Conservation (phyloP, 2,329 filamentous ascomycete genomes). For the Microcyclosporella mali region DNA sequence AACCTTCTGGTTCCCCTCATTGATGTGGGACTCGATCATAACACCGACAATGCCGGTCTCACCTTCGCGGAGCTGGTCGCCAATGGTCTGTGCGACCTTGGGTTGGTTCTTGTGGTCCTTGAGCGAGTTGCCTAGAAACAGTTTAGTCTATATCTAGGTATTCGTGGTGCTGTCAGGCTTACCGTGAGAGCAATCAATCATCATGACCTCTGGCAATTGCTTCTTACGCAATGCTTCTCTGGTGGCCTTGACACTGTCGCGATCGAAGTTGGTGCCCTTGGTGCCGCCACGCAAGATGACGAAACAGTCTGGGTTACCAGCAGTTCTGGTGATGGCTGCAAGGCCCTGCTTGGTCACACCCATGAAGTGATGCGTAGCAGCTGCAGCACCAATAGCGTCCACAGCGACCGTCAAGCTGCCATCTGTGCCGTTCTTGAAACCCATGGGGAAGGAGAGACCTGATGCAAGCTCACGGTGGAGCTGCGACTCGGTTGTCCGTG, state of each 20-base stretch:
- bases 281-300: constrained; percentile 90
- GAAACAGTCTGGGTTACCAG: constrained; percentile 94
- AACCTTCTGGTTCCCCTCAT: constrained; percentile 74
- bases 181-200: constrained; percentile 98
- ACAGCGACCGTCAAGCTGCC: constrained; percentile 86
- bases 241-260: constrained; percentile 69
- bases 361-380: constrained; percentile 91
- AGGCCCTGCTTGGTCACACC: constrained; percentile 97
- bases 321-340: constrained; percentile 87
- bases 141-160: background rate
- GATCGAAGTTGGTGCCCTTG: constrained; percentile 89
- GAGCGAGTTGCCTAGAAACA: constrained; percentile 71
- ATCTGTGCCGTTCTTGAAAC: constrained; percentile 99
- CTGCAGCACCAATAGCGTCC: constrained; percentile 80
- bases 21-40: constrained; percentile 98
- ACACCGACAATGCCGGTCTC: constrained; percentile 88
- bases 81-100: constrained; percentile 75
- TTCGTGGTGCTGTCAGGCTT: constrained; percentile 29
- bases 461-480: constrained; percentile 93
- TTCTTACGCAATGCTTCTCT: constrained; percentile 76
- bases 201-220: constrained; percentile 80
- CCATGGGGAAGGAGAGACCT: constrained; percentile 92
- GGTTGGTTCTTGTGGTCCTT: constrained; percentile 98
- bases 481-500: constrained; percentile 93
- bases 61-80: constrained; percentile 78